These are phyloP conservation scores for Cokeromyces recurvatus DNA, from an alignment of 371 early-diverging fungal genomes.

Conservation along the genomic window DNA sequence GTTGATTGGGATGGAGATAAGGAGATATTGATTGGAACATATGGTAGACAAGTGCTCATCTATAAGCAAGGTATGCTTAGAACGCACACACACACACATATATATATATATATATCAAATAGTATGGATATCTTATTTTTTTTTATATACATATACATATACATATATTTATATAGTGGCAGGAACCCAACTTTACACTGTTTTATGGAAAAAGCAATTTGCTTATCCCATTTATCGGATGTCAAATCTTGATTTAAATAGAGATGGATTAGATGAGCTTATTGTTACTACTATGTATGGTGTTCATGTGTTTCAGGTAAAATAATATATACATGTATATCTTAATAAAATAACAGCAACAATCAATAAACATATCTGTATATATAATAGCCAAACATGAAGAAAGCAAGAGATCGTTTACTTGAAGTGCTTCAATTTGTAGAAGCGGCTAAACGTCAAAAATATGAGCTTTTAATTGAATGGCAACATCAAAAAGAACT, in stretches of 20 bases:
- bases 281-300: constrained; percentile 71
- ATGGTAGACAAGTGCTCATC: constrained; percentile 67
- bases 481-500: constrained; percentile 33
- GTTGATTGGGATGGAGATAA: constrained; percentile 70
- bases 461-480: constrained; percentile 35
- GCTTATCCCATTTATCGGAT: constrained; percentile 71
- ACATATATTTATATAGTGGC: constrained; percentile 24
- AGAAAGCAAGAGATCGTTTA: constrained; percentile 36
- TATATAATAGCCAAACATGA: constrained; percentile 48
- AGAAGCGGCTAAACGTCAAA: constrained; percentile 37
- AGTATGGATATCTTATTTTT: background rate
- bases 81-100: no score
- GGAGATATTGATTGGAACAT: constrained; percentile 71
- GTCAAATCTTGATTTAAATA: constrained; percentile 61
- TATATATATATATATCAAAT: no score
- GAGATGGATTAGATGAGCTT: constrained; percentile 68
- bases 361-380: no score
- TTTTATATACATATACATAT: no score
- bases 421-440: constrained; percentile 37
- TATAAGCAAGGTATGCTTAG: constrained; percentile 54
- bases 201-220: constrained; percentile 66
- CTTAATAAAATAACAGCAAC: no score
- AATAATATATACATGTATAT: no score
- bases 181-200: constrained; percentile 46
- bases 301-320: constrained; percentile 64